These are phyloP conservation scores for Cenchrus purpureus DNA, from an alignment of 176 grass and related monocot genomes.

Conservation along the genomic window DNA sequence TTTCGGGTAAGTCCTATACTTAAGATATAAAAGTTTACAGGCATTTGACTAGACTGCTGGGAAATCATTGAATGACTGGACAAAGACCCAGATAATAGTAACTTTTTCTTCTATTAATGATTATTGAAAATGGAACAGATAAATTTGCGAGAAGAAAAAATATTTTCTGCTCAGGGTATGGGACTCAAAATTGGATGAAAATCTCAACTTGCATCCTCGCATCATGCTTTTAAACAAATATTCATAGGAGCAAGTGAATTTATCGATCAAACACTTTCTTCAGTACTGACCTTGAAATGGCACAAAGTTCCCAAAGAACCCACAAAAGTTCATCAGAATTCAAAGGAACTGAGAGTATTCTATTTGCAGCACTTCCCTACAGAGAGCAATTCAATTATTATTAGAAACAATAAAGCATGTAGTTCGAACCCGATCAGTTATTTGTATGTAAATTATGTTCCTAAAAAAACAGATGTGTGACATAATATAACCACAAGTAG, in stretches of 20 bases:
- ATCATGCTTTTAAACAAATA: slow-evolving; percentile 35
- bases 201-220: not conserved
- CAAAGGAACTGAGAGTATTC: slow-evolving; percentile 64
- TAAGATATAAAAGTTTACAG: slow-evolving; percentile 25
- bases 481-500: slow-evolving; percentile 6
- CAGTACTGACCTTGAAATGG: slow-evolving; percentile 78
- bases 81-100: slow-evolving; percentile 23
- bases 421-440: slow-evolving; percentile 23
- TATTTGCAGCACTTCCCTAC: slow-evolving; percentile 80
- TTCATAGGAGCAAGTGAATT: slow-evolving; percentile 5
- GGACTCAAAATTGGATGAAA: not conserved
- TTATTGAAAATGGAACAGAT: not conserved
- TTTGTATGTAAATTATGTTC: not conserved
- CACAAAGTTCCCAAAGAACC: slow-evolving; percentile 97
- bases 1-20: slow-evolving; percentile 29
- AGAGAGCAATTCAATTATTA: slow-evolving; percentile 39
- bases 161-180: not conserved
- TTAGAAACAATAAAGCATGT: slow-evolving; percentile 15
- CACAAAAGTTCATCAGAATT: slow-evolving; percentile 94
- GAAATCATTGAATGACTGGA: not conserved
- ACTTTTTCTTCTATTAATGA: not conserved
- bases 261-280: slow-evolving; percentile 26
- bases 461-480: slow-evolving; percentile 9
- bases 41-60: slow-evolving; percentile 10
- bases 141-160: not conserved